These are phyloP conservation scores for Ramaria sp. DNA, from an alignment of 768 basidiomycete species.

Conservation along the genomic window DNA sequence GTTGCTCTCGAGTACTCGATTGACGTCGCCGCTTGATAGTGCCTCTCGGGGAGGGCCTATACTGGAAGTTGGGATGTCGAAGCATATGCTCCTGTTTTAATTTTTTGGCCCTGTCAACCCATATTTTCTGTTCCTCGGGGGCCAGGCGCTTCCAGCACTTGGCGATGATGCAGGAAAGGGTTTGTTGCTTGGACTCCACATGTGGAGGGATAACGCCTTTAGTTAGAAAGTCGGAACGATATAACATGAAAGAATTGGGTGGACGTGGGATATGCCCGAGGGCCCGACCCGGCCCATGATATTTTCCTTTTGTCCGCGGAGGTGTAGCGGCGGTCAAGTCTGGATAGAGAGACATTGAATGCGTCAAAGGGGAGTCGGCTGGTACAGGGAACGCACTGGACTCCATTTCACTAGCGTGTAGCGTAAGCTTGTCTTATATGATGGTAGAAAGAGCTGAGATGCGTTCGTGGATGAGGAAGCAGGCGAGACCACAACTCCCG, in stretches of 20 bases:
- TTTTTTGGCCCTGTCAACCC: constrained; percentile 39
- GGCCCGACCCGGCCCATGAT: not conserved
- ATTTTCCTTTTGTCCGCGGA: not conserved
- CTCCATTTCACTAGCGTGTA: no score
- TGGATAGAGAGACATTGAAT: not conserved
- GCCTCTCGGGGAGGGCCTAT: constrained; percentile 30
- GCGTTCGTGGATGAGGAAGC: no score
- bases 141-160: constrained; percentile 62
- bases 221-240: constrained; percentile 47
- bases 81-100: constrained; percentile 49
- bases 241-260: constrained; percentile 49
- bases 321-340: not conserved
- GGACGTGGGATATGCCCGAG: constrained; percentile 33
- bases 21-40: not conserved
- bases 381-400: not conserved
- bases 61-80: constrained; percentile 53
- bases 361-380: not conserved
- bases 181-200: constrained; percentile 43
- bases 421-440: not conserved
- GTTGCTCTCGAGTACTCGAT: not conserved
- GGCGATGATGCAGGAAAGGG: constrained; percentile 67
- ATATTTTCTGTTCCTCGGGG: constrained; percentile 35
- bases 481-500: no score
- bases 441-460: not conserved
- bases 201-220: constrained; percentile 29